Conservation (phyloP, 768 basidiomycete species). For the Terana coerulea region DNA sequence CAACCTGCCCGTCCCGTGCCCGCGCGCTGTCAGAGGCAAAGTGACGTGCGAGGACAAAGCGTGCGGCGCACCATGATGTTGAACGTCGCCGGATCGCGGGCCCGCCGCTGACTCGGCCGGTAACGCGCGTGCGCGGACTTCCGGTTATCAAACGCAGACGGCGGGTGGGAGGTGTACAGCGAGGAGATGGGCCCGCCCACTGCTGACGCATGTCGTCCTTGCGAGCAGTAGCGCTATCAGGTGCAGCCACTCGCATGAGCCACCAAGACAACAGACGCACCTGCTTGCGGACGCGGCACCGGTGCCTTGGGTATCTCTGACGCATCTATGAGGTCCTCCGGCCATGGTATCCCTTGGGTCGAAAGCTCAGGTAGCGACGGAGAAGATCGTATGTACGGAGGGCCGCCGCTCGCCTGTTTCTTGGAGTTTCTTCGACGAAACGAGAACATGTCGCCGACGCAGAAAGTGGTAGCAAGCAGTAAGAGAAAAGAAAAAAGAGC, state of each 20-base stretch:
- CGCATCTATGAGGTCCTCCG: constrained; percentile 75
- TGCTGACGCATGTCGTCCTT: constrained; percentile 16
- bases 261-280: constrained; percentile 42
- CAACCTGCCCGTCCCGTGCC: constrained; percentile 46
- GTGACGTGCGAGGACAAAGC: neutral
- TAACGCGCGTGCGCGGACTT: constrained; percentile 35
- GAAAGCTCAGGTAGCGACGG: constrained; percentile 78
- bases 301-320: constrained; percentile 47
- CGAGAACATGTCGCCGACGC: constrained; percentile 51
- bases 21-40: neutral
- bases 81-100: constrained; percentile 70
- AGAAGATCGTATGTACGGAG: constrained; percentile 58
- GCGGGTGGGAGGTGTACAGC: constrained; percentile 62
- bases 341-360: constrained; percentile 79
- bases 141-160: constrained; percentile 60
- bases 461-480: constrained; percentile 22
- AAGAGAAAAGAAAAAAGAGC: constrained; percentile 24
- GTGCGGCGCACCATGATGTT: constrained; percentile 71
- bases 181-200: constrained; percentile 55
- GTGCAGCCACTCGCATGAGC: neutral
- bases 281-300: constrained; percentile 43
- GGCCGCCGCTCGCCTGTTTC: constrained; percentile 43
- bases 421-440: constrained; percentile 63
- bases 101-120: constrained; percentile 57
- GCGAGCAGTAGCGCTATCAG: neutral